Base-by-base conservation (phyloP, 257 asterid genomes). In the Capsicum pubescens region DNA sequence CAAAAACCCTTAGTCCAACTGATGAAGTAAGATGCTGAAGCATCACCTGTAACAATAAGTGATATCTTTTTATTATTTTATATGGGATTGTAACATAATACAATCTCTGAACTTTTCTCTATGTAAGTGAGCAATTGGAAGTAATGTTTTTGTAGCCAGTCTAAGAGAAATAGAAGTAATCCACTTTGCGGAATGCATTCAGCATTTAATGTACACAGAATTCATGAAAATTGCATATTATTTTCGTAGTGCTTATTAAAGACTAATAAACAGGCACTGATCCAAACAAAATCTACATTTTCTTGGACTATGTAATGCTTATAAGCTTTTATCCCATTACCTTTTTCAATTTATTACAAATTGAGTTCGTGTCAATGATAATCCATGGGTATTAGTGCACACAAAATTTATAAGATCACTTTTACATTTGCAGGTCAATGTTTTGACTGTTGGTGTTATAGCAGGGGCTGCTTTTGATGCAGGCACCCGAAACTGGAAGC, bases 401-500 rank as follows among this genome's bases (percentile, higher is more conserved):
- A 8, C 66, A 8, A 5, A 54, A 32, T 50, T 54, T 32, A 26
- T 76, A 77, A 77, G 50, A 77, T 8, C 32, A 11, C 32, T 32
- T 77, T 54, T 32, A 32, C 66, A 26, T 77, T 32, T 77, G 50
- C 64, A 77, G 82, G 82, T 91, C 64, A 94, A 93, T 90, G 89
- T 93, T 64, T 81, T 94, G 70, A 84, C 93, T 14, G 98, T 97
- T 4, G 97, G 99, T 72, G 93, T 85, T 77, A 90, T 90, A 83
- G 94, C 96, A 17, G 98, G 98, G 84, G 94, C 96, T 48, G 97
- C 92, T 68, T 83, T 88, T 71, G 97, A 95, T 84, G 94, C 91
- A 69, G 93, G 98, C 54, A 89, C 92, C 78, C 91, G 95, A 14
- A 92, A 92, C 44, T 93, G 98, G 99, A 95, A 92, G 87, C 99